Conservation (phyloP, 768 basidiomycete species). For the Mycena vitilis region DNA sequence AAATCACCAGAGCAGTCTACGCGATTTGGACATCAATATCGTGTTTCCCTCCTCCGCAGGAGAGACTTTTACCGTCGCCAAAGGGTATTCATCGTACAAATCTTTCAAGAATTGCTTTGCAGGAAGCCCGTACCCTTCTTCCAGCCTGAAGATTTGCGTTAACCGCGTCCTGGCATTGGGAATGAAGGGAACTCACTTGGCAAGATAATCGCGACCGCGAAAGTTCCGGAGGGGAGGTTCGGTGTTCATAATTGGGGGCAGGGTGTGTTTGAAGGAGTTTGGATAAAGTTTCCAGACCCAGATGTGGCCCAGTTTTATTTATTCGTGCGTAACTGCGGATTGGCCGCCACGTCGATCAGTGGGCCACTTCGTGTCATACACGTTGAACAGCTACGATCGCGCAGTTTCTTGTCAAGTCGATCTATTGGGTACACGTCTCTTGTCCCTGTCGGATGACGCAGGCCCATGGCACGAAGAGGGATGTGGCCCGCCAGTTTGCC, state of each 20-base stretch:
- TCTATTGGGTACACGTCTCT: not conserved
- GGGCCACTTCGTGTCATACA: conserved; percentile 5
- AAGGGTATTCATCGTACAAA: conserved; percentile 9
- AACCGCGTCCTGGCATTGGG: too few relatives aligned
- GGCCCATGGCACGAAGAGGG: too few relatives aligned
- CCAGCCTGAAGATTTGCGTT: not conserved
- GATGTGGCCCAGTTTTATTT: not conserved
- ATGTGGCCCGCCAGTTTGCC: not conserved
- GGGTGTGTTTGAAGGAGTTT: not conserved
- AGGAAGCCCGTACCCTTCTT: conserved; percentile 1
- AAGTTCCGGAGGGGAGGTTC: not conserved
- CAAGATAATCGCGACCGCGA: not conserved
- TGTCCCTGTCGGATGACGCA: too few relatives aligned
- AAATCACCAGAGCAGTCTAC: conserved; percentile 10
- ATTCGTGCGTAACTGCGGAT: conserved; percentile 2
- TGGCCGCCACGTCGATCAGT: conserved; percentile 7
- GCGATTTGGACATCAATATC: not conserved
- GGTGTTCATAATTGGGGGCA: not conserved
- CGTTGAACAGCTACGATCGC: not conserved
- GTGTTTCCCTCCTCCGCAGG: too few relatives aligned
- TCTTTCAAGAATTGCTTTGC: conserved; percentile 9
- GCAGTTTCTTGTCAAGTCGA: not conserved
- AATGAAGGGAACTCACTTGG: not conserved
- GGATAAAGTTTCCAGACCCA: not conserved
- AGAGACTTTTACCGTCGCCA: conserved; percentile 10